A percentile compares a stretch with the other conserved stretches of the same genome.
These are phyloP conservation scores for Miscanthus sacchariflorus DNA, from an alignment of 202 grass and related monocot species.

Conservation along the genomic window DNA sequence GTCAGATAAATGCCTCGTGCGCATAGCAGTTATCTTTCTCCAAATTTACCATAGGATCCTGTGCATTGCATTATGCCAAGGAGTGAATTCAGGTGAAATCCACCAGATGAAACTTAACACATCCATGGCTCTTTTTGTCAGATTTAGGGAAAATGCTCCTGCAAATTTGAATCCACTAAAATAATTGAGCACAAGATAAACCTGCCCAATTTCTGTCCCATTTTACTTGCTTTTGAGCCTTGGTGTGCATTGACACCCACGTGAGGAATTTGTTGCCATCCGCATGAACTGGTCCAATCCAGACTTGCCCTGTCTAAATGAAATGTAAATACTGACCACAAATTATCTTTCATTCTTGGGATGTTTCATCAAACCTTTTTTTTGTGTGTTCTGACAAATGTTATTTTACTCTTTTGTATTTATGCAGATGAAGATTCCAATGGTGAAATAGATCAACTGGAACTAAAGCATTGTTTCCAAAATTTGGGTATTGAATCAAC, in stretches of 20 bases:
- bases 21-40: neutral
- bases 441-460: constrained; percentile 93
- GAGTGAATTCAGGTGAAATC: neutral
- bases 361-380: neutral
- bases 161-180: neutral
- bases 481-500: constrained; percentile 76
- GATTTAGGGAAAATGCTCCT: neutral
- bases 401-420: neutral
- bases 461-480: constrained; percentile 93
- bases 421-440: constrained; percentile 96
- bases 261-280: neutral
- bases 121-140: neutral
- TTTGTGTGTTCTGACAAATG: constrained; percentile 8
- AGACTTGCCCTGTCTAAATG: neutral
- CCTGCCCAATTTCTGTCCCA: neutral
- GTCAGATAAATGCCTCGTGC: neutral
- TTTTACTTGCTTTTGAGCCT: neutral
- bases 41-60: neutral
- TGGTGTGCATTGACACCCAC: neutral
- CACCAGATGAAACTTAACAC: neutral
- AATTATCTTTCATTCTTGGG: neutral
- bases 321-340: neutral
- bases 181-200: constrained; percentile 13
- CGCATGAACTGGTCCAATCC: neutral
- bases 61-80: neutral